Conservation (phyloP, 257 asterid genomes). For the Nyctanthes arbortristis region DNA sequence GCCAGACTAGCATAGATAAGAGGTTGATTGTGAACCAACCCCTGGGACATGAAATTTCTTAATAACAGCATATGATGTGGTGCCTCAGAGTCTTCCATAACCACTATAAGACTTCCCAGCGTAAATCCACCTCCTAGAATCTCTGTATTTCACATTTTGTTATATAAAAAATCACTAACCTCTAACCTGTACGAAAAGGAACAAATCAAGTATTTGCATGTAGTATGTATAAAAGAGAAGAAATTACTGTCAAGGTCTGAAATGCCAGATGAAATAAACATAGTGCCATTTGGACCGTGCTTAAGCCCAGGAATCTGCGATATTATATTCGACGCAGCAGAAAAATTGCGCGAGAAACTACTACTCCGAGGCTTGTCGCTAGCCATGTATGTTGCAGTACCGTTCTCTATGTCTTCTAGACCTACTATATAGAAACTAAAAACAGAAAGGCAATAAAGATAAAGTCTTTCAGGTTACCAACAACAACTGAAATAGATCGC, state of each 20-base stretch:
- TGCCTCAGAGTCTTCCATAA: constrained; percentile 94
- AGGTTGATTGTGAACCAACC: constrained; percentile 80
- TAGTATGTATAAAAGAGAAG: background rate
- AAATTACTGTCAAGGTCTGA: constrained; percentile 85
- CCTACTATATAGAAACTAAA: constrained; percentile 14
- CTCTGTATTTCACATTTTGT: constrained; percentile 38
- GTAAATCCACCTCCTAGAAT: constrained; percentile 93
- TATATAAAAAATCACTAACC: constrained; percentile 2
- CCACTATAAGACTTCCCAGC: constrained; percentile 84
- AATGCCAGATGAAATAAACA: constrained; percentile 85
- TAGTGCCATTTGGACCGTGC: constrained; percentile 88
- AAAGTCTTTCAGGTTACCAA: background rate
- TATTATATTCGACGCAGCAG: constrained; percentile 40
- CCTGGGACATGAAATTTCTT: constrained; percentile 99
- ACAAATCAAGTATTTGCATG: background rate
- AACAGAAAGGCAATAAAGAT: background rate
- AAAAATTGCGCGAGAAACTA: constrained; percentile 78
- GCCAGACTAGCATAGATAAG: constrained; percentile 91
- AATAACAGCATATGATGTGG: constrained; percentile 97
- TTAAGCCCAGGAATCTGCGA: constrained; percentile 78
- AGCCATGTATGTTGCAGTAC: constrained; percentile 49
- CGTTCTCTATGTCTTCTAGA: constrained; percentile 11
- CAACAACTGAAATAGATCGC: background rate
- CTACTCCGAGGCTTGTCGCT: constrained; percentile 60
- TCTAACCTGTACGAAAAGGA: background rate